phyloP scores from a whole-genome alignment of 78 protist genomes.

The Polysphondylium violaceum region DNA sequence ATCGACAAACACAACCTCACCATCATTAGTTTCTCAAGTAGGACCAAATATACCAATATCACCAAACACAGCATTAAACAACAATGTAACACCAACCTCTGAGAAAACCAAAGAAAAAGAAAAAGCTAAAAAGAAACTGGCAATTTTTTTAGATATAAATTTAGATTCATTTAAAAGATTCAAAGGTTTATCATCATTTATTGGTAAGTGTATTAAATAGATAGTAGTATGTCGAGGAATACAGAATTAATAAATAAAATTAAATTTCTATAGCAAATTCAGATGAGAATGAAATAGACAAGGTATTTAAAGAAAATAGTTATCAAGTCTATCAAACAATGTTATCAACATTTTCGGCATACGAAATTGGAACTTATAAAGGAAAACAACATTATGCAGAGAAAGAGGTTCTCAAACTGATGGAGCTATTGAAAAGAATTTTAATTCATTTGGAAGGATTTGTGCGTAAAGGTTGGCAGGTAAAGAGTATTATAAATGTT shows the following conservation, averaged over 20 bases:
- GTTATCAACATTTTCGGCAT: slow-evolving; percentile 57
- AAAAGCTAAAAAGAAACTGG: slow-evolving; percentile 71
- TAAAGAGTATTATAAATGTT: slow-evolving; percentile 38
- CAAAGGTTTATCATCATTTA: slow-evolving; percentile 58
- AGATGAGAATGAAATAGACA: slow-evolving; percentile 63
- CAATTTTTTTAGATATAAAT: slow-evolving; percentile 34
- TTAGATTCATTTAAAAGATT: slow-evolving; percentile 54
- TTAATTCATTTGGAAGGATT: slow-evolving; percentile 62
- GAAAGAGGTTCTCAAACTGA: slow-evolving; percentile 40
- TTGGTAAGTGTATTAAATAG: background rate
- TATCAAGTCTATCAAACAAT: slow-evolving; percentile 55
- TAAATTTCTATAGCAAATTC: slow-evolving; percentile 1
- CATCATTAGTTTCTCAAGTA: too few relatives aligned
- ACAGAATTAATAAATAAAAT: background rate
- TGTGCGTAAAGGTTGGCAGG: slow-evolving; percentile 74
- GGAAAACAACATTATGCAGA: slow-evolving; percentile 72
- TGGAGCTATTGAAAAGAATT: slow-evolving; percentile 47
- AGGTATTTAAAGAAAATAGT: slow-evolving; percentile 60
- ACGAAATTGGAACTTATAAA: slow-evolving; percentile 51
- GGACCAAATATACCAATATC: too few relatives aligned
- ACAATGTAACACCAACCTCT: too few relatives aligned
- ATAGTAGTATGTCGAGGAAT: background rate
- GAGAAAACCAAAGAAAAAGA: slow-evolving; percentile 45
- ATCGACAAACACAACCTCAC: too few relatives aligned
- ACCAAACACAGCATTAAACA: too few relatives aligned